Base-by-base conservation (phyloP, 2,329 filamentous ascomycete genomes). In the Fusarium sp. region DNA sequence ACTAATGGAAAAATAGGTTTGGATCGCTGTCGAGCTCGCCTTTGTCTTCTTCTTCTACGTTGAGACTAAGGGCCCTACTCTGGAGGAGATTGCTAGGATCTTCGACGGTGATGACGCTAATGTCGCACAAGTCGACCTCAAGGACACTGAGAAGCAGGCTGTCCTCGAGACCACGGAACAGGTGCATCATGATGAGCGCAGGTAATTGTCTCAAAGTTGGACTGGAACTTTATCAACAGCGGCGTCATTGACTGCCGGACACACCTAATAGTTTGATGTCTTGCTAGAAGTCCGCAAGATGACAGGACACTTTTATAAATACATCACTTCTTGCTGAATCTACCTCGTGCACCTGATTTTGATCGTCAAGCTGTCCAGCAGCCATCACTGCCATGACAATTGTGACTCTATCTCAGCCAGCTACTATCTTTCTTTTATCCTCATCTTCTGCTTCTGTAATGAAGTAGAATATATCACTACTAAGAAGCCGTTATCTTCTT, bases 21-120 rank as follows among this genome's bases (percentile, higher is more conserved):
- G 64, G 64, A 67, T 67, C n/a, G 54, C 64, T 6, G 64, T 67
- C 74, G 88, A 91, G 80, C 82, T 91, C 44, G 70, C 87, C 52
- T 90, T 91, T 69, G 89, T 92, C 38, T 91, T 86, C 80, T 89
- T 90, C 83, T 87, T 91, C 79, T 91, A 90, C 78, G 86, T 91
- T 59, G 91, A 94, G 82, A 93, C 91, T 15, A 90, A 89, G 76
- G 91, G 91, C 3, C 89, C 90, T 0, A 93, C 91, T 5, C 88
- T 93, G 1, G 91, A 93, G 77, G 77, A 79, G 70, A 78, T 78
- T 46, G 89, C 91, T 31, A 87, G 88, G 75, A 91, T 93, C 78
- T 93, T 93, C 76, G 91, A 93, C 74, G 91, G 90, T 38, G 87
- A 90, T 31, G 86, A 90, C 27, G 83, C 87, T 27, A 66, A 67